Evolutionary conservation across 148 eudicot genomes (phyloP).

Genomic region (Rhododendron ferrugineum): DNA sequence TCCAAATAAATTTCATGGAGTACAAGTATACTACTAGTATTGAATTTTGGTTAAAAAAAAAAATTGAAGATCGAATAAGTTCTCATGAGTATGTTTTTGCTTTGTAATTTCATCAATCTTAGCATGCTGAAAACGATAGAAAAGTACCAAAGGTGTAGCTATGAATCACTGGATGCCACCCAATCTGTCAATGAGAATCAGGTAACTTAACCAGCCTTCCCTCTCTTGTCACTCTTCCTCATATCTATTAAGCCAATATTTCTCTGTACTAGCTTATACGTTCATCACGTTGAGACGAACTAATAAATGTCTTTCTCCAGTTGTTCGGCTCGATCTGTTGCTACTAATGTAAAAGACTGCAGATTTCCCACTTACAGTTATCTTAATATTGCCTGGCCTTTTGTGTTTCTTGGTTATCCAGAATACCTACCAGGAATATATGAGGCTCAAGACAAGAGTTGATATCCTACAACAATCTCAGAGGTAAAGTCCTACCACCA

Average conservation of each 20-base stretch:
- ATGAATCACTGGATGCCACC: conserved; percentile 45
- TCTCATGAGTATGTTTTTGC: not conserved
- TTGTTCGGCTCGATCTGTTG: not conserved
- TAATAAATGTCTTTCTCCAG: not conserved
- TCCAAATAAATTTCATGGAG: no score
- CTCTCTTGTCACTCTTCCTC: not conserved
- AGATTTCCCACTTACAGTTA: not conserved
- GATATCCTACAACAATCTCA: conserved; percentile 61
- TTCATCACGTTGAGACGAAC: no score
- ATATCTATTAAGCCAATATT: not conserved
- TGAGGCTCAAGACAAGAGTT: conserved; percentile 63
- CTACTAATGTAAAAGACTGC: not conserved
- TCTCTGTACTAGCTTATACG: not conserved
- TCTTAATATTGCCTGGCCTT: not conserved
- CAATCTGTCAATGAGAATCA: conserved; percentile 33
- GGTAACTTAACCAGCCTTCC: conserved; percentile 17
- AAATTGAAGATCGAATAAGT: not conserved
- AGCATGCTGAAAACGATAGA: conserved; percentile 48
- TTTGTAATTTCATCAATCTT: conserved; percentile 1
- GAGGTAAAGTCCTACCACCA: conserved; percentile 31
- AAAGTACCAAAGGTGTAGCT: conserved; percentile 55
- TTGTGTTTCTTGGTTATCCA: conserved; percentile 8
- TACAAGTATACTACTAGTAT: no score
- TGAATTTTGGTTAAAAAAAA: no score
- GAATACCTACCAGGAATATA: conserved; percentile 62